Evolutionary conservation across 208 protist genomes (phyloP).

Genomic region (Trypanosoma caninum): DNA sequence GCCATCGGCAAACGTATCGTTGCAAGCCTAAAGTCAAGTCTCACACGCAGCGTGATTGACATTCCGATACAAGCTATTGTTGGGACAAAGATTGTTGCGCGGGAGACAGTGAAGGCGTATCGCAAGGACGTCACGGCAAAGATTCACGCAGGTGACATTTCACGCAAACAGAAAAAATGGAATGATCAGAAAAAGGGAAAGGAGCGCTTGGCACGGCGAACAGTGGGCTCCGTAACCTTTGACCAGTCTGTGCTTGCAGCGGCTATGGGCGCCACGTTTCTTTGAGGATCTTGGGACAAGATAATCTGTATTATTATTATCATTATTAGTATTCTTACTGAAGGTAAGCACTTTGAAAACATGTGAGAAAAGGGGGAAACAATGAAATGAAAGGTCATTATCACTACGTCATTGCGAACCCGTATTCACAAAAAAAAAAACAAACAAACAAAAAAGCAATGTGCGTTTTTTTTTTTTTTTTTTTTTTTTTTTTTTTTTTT

Average conservation of each 20-base stretch:
- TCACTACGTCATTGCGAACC: no score
- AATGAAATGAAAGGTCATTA: no score
- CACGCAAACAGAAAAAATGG: constrained; percentile 95
- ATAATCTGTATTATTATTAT: no score
- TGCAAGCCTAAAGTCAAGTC: constrained; percentile 80
- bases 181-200: constrained; percentile 97
- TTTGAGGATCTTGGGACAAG: not conserved
- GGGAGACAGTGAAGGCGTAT: constrained; percentile 92
- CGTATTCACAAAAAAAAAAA: not conserved
- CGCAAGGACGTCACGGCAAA: constrained; percentile 94
- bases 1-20: constrained; percentile 68
- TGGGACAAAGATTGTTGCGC: constrained; percentile 85
- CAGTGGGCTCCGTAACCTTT: constrained; percentile 90
- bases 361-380: not conserved
- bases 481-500: constrained; percentile 8
- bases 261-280: constrained; percentile 73
- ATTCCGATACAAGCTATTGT: constrained; percentile 92
- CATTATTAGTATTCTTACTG: no score
- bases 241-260: constrained; percentile 91
- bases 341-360: no score
- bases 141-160: constrained; percentile 95
- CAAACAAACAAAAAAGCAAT: not conserved
- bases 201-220: constrained; percentile 93
- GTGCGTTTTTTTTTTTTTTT: not conserved
- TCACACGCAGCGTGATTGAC: constrained; percentile 88